These are phyloP conservation scores for Theobroma cacao DNA, from an alignment of 345 rosid genomes.

Conservation along the genomic window DNA sequence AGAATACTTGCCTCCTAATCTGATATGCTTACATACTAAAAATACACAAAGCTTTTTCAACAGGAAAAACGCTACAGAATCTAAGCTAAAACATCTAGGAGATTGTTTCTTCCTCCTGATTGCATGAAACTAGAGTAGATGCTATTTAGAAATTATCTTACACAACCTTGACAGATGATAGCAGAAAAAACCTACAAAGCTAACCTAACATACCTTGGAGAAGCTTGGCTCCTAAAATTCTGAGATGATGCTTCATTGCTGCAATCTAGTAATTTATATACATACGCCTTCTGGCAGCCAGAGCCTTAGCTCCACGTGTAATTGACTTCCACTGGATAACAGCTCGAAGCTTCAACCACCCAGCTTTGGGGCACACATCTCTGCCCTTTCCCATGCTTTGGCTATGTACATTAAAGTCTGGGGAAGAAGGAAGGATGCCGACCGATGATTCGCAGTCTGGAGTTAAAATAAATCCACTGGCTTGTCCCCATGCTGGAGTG, in stretches of 20 bases:
- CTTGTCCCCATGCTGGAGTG: constrained; percentile 29
- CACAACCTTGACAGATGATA: neutral
- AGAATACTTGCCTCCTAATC: neutral
- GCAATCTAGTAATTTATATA: constrained; percentile 10
- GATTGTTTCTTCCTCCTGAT: constrained; percentile 10
- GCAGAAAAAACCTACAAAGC: neutral
- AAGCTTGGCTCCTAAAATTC: constrained; percentile 9
- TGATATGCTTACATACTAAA: neutral
- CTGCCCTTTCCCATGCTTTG: constrained; percentile 3
- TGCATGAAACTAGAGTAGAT: neutral
- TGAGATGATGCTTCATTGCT: constrained; percentile 26
- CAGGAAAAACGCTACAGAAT: neutral
- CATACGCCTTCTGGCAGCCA: constrained; percentile 30
- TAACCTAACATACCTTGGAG: neutral
- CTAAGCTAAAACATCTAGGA: constrained; percentile 8
- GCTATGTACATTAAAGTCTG: neutral
- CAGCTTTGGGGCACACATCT: constrained; percentile 28
- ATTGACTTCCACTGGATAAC: constrained; percentile 40
- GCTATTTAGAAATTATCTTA: neutral
- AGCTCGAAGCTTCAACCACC: constrained; percentile 78
- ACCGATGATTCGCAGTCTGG: constrained; percentile 28
- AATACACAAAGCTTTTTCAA: neutral
- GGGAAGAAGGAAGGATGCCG: constrained; percentile 20
- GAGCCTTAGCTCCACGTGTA: constrained; percentile 15
- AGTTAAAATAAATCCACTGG: constrained; percentile 11